A percentile compares a stretch with the other conserved stretches of the same genome.
phyloP scores from a whole-genome alignment of 169 alveolate species.

The Cryptosporidium canis region DNA sequence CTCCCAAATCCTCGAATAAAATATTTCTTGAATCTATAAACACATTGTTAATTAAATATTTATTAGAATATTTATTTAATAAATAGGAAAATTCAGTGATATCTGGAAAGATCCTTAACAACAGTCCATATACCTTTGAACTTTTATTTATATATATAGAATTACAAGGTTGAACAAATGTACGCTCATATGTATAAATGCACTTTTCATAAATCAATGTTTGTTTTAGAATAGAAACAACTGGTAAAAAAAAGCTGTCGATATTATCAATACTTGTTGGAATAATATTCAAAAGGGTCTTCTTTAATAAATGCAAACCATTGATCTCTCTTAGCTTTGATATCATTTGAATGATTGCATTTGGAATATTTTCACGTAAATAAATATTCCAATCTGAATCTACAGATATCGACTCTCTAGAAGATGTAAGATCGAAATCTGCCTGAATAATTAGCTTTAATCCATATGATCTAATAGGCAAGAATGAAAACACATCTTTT shows the following conservation, averaged over 20 bases:
- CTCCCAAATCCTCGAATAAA: constrained; percentile 17
- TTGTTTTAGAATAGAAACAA: neutral
- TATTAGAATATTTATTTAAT: constrained; percentile 16
- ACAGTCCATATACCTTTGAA: neutral
- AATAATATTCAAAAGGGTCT: constrained; percentile 16
- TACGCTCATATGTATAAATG: constrained; percentile 1
- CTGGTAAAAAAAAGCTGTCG: constrained; percentile 26
- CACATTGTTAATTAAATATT: neutral
- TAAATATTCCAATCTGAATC: constrained; percentile 39
- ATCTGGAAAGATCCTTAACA: constrained; percentile 19
- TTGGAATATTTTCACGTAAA: constrained; percentile 38
- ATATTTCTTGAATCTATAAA: neutral
- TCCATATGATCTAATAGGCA: constrained; percentile 77
- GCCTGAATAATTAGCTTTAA: constrained; percentile 76
- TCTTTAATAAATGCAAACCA: constrained; percentile 33
- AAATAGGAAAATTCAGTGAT: constrained; percentile 35
- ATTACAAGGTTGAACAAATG: constrained; percentile 6
- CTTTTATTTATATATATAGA: neutral
- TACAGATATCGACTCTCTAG: constrained; percentile 73
- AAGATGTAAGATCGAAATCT: constrained; percentile 74
- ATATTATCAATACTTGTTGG: constrained; percentile 1
- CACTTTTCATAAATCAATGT: neutral
- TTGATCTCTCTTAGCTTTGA: neutral
- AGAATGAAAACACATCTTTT: constrained; percentile 54
- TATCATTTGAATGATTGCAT: constrained; percentile 2